Conservation (phyloP, 1,284 basidiomycete species). For the Leccinum huronense region DNA sequence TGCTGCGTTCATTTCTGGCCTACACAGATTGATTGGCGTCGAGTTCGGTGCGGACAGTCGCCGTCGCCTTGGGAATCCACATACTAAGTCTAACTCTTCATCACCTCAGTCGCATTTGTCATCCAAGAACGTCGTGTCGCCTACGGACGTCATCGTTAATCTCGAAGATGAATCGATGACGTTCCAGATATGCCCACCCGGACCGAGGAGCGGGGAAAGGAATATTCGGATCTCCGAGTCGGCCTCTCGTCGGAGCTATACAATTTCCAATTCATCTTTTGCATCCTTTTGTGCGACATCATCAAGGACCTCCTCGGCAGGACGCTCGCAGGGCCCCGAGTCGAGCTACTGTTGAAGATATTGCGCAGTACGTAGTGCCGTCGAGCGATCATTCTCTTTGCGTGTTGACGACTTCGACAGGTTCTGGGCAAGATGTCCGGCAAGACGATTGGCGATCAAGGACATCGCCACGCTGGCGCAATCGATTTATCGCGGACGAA, state of each 20-base stretch:
- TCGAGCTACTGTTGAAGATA: slow-evolving; percentile 87
- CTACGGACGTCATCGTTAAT: slow-evolving; percentile 57
- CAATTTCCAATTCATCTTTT: slow-evolving; percentile 93
- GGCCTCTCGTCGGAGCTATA: slow-evolving; percentile 90
- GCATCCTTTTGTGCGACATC: slow-evolving; percentile 85
- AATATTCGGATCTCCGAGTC: slow-evolving; percentile 80
- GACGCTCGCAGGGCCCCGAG: slow-evolving; percentile 71
- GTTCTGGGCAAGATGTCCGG: slow-evolving; percentile 84
- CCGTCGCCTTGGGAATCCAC: neutral
- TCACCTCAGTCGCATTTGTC: slow-evolving; percentile 67
- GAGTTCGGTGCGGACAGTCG: slow-evolving; percentile 72
- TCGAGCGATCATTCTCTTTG: neutral
- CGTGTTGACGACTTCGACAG: slow-evolving; percentile 41
- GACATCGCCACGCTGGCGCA: slow-evolving; percentile 86
- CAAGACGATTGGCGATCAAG: slow-evolving; percentile 83
- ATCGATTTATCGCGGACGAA: slow-evolving; percentile 57
- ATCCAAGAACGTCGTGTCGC: slow-evolving; percentile 64
- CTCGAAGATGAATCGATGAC: slow-evolving; percentile 23
- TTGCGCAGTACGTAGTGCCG: slow-evolving; percentile 59
- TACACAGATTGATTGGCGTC: slow-evolving; percentile 84
- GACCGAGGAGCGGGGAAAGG: slow-evolving; percentile 61
- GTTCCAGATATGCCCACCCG: slow-evolving; percentile 16
- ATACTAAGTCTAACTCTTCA: slow-evolving; percentile 3
- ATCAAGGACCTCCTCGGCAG: slow-evolving; percentile 75
- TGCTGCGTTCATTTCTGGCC: slow-evolving; percentile 81